Base-by-base conservation (phyloP, 2,329 filamentous ascomycete genomes). In the Pseudophaeomoniella oleicola region DNA sequence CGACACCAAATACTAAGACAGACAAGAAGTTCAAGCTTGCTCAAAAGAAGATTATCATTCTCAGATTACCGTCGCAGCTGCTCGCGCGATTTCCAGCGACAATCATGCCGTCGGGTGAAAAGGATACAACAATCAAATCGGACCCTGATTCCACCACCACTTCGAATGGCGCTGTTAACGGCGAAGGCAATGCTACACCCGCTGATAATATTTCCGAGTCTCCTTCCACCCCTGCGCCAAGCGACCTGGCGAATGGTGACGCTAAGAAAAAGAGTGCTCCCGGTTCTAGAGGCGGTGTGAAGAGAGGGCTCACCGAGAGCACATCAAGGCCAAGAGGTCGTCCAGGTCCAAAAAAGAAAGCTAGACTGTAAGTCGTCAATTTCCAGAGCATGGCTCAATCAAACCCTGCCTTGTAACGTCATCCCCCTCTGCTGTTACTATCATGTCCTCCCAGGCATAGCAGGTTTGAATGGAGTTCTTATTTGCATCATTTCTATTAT, bases 311-410 rank as follows among this genome's bases (percentile, higher is more conserved):
- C 40, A 61, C 58, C 50, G 82, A 87, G 44, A 67, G 65, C 19
- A 53, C 64, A 16, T 66, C 78, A n/a, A 86, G 82, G 58, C 67
- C 78, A 37, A 69, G 83, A 54, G 81, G 81, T 54, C 92, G 93
- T 64, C 88, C 90, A 4, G 88, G 88, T 4, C 88, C 88, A 0
- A 96, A 94, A 73, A 94, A 94, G 75, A 94, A 92, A 66, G 78
- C 82, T 46, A 78, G 81, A 69, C 63, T 94, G 88, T 94, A 80
- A 64, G 86, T 80, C 19, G 18, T 14, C 35, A 19, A 30, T 30
- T 16, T 19, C 2, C 16, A 34, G 17, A n/a, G n/a, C n/a, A n/a
- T n/a, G n/a, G n/a, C n/a, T n/a, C n/a, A n/a, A n/a, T n/a, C n/a
- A n/a, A n/a, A n/a, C n/a, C n/a, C n/a, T 14, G 32, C 30, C 14